Evolutionary conservation across 257 asterid species (phyloP).

Genomic region (Solanum sparsipilum): DNA sequence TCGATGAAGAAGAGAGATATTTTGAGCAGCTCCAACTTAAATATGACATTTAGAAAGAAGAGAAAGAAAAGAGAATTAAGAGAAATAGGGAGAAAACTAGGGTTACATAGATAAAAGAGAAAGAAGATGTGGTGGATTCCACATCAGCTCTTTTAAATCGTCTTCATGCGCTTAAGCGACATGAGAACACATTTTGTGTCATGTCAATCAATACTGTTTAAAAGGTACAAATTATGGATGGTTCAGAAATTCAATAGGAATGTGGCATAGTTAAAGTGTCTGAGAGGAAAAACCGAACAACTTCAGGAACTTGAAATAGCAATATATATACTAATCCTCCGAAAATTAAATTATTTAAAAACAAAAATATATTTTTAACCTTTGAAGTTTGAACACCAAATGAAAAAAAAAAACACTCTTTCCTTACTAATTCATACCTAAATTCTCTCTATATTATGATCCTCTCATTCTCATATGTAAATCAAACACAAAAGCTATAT

Average conservation of each 20-base stretch:
- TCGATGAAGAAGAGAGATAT: neutral
- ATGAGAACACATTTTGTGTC: neutral
- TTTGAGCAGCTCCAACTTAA: neutral
- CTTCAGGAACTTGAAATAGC: rapidly evolving
- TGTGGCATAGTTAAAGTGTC: rapidly evolving
- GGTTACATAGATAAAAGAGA: neutral
- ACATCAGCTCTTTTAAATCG: too few species aligned
- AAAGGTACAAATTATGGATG: too few species aligned
- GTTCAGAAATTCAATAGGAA: neutral
- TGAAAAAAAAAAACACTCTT: neutral
- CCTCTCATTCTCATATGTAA: neutral
- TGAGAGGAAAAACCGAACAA: neutral
- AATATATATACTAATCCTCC: neutral
- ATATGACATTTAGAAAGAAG: neutral
- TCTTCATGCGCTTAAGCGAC: too few species aligned
- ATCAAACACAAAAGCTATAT: neutral
- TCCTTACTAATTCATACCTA: neutral
- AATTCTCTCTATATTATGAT: neutral
- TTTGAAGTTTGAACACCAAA: neutral
- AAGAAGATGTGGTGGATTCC: too few species aligned
- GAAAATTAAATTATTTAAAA: neutral
- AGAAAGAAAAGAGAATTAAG: too few species aligned
- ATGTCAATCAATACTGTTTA: rapidly evolving
- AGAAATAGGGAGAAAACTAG: too few species aligned
- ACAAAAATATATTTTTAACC: neutral